Conservation (phyloP, 23 red algal genomes). For the Gracilaria gracilis region DNA sequence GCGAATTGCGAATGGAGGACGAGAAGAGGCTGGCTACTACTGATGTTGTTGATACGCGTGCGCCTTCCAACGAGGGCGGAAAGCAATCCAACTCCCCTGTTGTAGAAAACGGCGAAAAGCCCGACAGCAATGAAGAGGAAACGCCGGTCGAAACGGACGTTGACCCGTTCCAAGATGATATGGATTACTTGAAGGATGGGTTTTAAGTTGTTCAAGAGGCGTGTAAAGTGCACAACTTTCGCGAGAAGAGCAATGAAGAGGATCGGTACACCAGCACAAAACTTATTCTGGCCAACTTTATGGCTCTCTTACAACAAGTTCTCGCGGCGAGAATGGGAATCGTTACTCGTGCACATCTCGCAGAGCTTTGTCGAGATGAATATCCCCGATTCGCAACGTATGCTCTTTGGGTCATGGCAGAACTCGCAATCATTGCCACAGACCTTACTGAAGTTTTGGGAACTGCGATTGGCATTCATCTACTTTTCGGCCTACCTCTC, state of each 20-base stretch:
- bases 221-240: slow-evolving; percentile 78
- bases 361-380: too few species aligned
- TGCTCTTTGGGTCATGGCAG: too few species aligned
- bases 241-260: slow-evolving; percentile 69
- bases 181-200: too few species aligned
- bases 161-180: too few species aligned
- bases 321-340: too few species aligned
- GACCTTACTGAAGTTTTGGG: slow-evolving; percentile 97
- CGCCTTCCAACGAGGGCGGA: neutral
- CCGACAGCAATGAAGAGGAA: too few species aligned
- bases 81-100: too few species aligned
- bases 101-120: too few species aligned
- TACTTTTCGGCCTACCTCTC: slow-evolving; percentile 89
- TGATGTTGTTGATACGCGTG: neutral
- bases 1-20: slow-evolving; percentile 49
- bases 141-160: too few species aligned
- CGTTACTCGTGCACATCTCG: too few species aligned
- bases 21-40: neutral
- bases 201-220: slow-evolving; percentile 71
- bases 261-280: slow-evolving; percentile 74
- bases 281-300: slow-evolving; percentile 83
- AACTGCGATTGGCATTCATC: slow-evolving; percentile 87
- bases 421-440: slow-evolving; percentile 90
- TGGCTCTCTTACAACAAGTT: slow-evolving; percentile 86
- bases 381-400: too few species aligned